These are phyloP conservation scores for Amanita pseudoporphyria DNA, from an alignment of 768 basidiomycete species.

Conservation along the genomic window DNA sequence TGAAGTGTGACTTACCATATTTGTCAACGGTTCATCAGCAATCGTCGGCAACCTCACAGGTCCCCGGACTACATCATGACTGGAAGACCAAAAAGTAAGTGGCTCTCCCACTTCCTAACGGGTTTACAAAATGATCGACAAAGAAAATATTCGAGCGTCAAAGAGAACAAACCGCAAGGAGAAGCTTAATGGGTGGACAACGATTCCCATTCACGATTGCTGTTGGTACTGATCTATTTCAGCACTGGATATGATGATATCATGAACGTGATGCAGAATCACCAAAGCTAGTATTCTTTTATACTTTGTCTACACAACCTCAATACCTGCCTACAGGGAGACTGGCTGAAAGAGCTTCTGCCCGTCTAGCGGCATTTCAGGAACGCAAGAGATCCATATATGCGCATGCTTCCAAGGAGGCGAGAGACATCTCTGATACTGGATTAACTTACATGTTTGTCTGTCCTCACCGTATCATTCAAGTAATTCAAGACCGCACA, in stretches of 20 bases:
- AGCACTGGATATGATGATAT: slow-evolving; percentile 1
- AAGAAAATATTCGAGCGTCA: not conserved
- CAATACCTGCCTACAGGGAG: slow-evolving; percentile 13
- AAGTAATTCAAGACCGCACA: not conserved
- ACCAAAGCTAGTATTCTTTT: slow-evolving; percentile 9
- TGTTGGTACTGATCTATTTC: no score
- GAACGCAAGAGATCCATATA: slow-evolving; percentile 18
- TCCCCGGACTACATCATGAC: not conserved
- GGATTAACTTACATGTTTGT: slow-evolving; percentile 17
- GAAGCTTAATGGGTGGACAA: not conserved
- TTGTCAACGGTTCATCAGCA: not conserved
- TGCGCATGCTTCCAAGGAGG: slow-evolving; percentile 13
- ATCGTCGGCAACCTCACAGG: not conserved
- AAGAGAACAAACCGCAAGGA: not conserved
- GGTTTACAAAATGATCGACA: not conserved
- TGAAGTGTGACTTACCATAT: no score
- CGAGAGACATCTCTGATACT: slow-evolving; percentile 12
- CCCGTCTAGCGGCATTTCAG: slow-evolving; percentile 17
- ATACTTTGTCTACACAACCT: not conserved
- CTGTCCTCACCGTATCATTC: not conserved
- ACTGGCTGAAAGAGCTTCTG: slow-evolving; percentile 19
- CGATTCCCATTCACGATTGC: not conserved
- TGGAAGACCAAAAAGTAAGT: not conserved
- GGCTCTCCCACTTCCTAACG: not conserved
- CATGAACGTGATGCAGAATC: slow-evolving; percentile 8